phyloP scores from a whole-genome alignment of 441 rosid species.

The Theobroma grandiflorum region DNA sequence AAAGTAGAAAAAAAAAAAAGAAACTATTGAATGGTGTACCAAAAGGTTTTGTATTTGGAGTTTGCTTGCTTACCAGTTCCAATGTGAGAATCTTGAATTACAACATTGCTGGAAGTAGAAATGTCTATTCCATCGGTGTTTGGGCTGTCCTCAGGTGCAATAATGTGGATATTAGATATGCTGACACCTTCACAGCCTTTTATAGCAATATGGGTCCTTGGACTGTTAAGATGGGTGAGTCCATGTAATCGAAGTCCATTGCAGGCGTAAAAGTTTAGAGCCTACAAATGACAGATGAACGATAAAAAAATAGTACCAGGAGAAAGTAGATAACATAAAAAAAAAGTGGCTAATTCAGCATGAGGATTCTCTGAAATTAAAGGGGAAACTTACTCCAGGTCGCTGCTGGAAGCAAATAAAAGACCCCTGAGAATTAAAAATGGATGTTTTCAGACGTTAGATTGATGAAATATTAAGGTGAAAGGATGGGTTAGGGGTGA shows the following conservation, averaged over 20 bases:
- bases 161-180: slow-evolving; percentile 32
- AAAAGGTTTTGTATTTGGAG: not conserved
- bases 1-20: too few relatives aligned
- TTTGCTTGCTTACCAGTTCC: slow-evolving; percentile 41
- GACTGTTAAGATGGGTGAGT: slow-evolving; percentile 37
- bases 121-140: slow-evolving; percentile 57
- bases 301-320: too few relatives aligned
- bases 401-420: not conserved
- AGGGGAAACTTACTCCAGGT: not conserved
- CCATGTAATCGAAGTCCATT: slow-evolving; percentile 25
- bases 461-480: too few relatives aligned
- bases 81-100: slow-evolving; percentile 25
- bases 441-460: not conserved
- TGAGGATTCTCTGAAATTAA: not conserved
- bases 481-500: too few relatives aligned
- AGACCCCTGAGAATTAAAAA: not conserved
- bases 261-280: slow-evolving; percentile 29
- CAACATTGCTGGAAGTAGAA: slow-evolving; percentile 19
- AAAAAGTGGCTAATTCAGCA: not conserved
- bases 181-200: slow-evolving; percentile 9
- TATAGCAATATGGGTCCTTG: slow-evolving; percentile 24
- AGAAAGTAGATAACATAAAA: not conserved
- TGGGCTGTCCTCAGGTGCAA: slow-evolving; percentile 48
- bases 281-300: slow-evolving; percentile 22
- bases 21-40: not conserved